Percentiles rank a stretch among this genome's conserved stretches.
Evolutionary conservation across 2,329 filamentous ascomycete species (phyloP).

Genomic region (Fusarium sp.): DNA sequence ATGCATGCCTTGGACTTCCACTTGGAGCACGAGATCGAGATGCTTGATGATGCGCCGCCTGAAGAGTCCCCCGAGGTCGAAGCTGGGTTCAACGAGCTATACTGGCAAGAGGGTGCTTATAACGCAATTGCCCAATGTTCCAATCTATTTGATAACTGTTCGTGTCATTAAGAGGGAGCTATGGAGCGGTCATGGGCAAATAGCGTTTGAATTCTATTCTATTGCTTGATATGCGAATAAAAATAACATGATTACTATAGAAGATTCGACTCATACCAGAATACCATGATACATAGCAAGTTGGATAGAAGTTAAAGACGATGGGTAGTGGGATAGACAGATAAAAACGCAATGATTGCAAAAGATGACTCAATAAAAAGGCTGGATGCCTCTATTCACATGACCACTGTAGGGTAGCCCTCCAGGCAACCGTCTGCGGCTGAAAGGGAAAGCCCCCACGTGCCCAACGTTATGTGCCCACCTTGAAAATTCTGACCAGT

Average conservation of each 20-base stretch:
- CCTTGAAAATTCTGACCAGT: constrained; percentile 17
- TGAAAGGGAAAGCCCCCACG: constrained; percentile 36
- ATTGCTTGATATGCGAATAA: background rate
- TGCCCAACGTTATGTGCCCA: constrained; percentile 30
- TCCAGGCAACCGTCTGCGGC: constrained; percentile 18
- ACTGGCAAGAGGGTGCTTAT: background rate
- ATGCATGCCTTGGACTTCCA: constrained; percentile 6
- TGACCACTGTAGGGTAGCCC: constrained; percentile 18
- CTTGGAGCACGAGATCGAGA: background rate
- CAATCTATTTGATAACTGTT: constrained; percentile 10
- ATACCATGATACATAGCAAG: background rate
- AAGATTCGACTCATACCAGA: background rate
- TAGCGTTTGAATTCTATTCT: no score
- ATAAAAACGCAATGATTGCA: background rate
- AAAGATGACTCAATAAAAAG: background rate
- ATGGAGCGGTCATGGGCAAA: fast-evolving
- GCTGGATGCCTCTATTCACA: background rate
- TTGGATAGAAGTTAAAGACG: background rate
- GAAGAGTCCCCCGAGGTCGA: background rate
- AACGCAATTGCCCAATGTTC: constrained; percentile 5
- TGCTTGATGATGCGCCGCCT: background rate
- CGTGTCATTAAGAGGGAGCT: constrained; percentile 5
- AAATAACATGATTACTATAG: background rate
- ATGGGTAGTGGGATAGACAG: background rate
- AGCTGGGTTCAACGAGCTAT: background rate